Evolutionary conservation across 805 yeast species (phyloP), one percentile per base, ranked within the genome.

Genomic region (Kodamaea hsintzibuensis): DNA sequence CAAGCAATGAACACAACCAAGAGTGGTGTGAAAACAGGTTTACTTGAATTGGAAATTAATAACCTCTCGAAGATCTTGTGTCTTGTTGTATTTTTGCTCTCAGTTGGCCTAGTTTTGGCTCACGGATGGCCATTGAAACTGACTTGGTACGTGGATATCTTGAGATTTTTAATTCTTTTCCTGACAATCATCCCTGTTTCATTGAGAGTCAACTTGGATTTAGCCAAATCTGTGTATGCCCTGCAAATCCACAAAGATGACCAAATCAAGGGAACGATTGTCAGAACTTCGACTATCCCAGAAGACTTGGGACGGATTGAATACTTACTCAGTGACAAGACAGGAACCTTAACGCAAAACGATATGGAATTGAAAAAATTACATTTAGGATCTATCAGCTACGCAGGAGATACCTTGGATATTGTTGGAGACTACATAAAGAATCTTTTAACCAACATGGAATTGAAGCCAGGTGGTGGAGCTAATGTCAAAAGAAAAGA

Each of bases 271-370:
- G 90, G 85, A 7, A 92, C 98, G 0, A 84, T 96, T 50, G 99
- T 96, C 3, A 83, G 99, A 66, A 95, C 99, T 1, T 90, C 97
- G 53, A 96, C 99, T 0, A 95, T 95, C 45, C 99, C 99, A 1
- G 99, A 95, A 70, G 99, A 95, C 71, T 77, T 95, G 58, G 99
- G 99, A 25, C 80, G 99, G 61, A 89, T 95, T 44, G 98, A 95
- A 70, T 95, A 95, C 68, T 72, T 95, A 53, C 77, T 95, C 45
- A 86, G 92, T 57, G 99, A 95, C 70, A 95, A 95, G 65, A 95
- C 99, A 0, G 99, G 99, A 39, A 95, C 99, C 0, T 79, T 95
- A 60, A 95, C 99, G 3, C 98, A 93, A 68, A 95, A 95, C 68
- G 99, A 96, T 66, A 95, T 95, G 99, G 97, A 91, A 64, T 76